phyloP scores from a whole-genome alignment of 495 filamentous ascomycete genomes.

The Annulohypoxylon nitens region DNA sequence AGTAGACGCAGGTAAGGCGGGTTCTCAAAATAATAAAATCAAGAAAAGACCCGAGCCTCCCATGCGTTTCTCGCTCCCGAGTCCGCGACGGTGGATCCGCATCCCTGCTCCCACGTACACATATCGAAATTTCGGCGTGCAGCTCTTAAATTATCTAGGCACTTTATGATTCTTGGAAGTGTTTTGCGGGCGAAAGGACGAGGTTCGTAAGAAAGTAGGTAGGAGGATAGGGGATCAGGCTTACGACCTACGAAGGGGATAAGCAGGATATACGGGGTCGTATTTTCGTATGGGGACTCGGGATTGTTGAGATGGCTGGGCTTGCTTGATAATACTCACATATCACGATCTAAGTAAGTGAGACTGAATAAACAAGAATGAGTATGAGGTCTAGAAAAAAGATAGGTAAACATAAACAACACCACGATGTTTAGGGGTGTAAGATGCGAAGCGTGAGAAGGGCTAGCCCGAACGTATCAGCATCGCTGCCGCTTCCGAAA shows the following conservation, averaged over 20 bases:
- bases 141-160: neutral
- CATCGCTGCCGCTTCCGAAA: neutral
- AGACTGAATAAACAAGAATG: neutral
- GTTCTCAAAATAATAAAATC: neutral
- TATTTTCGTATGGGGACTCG: neutral
- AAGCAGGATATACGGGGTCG: constrained; percentile 7
- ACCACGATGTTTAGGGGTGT: neutral
- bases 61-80: constrained; percentile 20
- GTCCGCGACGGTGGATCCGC: constrained; percentile 37
- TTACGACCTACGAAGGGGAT: neutral
- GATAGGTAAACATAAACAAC: no score
- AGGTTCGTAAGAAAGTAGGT: neutral
- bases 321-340: neutral
- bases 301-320: neutral
- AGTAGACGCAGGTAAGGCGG: neutral
- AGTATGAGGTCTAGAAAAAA: no score
- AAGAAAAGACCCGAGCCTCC: neutral
- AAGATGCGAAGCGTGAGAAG: neutral
- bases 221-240: neutral
- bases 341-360: neutral
- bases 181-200: neutral
- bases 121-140: neutral
- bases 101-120: constrained; percentile 27
- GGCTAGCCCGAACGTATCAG: constrained; percentile 2
- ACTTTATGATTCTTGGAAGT: neutral